Evolutionary conservation across 768 basidiomycete species (phyloP).

Genomic region (Russula foetens): DNA sequence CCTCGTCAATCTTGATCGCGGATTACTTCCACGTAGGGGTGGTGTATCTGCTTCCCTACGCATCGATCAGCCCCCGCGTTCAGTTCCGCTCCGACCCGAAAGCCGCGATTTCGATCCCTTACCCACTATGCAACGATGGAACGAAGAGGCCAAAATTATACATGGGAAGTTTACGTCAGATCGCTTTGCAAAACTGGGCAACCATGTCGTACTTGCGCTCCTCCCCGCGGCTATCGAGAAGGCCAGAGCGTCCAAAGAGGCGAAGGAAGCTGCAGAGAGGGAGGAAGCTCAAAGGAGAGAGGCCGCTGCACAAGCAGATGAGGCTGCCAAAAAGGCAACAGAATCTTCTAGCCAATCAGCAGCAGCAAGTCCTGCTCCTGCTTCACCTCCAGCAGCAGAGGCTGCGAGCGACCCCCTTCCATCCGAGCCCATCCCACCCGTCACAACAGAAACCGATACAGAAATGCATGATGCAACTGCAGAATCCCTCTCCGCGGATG

Average conservation of each 20-base stretch:
- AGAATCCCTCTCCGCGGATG: conserved; percentile 5
- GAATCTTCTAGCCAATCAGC: conserved; percentile 26
- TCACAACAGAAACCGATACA: conserved; percentile 34
- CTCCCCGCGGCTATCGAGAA: conserved; percentile 72
- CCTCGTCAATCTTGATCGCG: conserved; percentile 52
- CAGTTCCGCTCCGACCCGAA: conserved; percentile 33
- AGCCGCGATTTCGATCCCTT: conserved; percentile 68
- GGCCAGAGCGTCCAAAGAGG: conserved; percentile 34
- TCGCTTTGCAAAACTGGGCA: conserved; percentile 55
- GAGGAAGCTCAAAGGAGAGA: conserved; percentile 34
- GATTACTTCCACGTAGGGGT: conserved; percentile 38
- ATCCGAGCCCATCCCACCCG: conserved; percentile 31
- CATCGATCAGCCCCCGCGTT: conserved; percentile 45
- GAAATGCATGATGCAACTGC: conserved; percentile 41
- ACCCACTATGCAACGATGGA: conserved; percentile 80
- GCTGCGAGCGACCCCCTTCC: conserved; percentile 27
- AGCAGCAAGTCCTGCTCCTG: conserved; percentile 18
- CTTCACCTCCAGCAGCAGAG: neutral
- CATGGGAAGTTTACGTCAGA: conserved; percentile 68
- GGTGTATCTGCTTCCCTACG: conserved; percentile 50
- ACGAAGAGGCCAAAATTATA: conserved; percentile 77
- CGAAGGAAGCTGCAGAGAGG: conserved; percentile 48
- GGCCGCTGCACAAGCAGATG: conserved; percentile 32
- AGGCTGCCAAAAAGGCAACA: conserved; percentile 27
- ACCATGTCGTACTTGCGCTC: conserved; percentile 65